These are phyloP conservation scores for Dendrostoma leiphaemia DNA, from an alignment of 2,329 filamentous ascomycete species.

Conservation along the genomic window DNA sequence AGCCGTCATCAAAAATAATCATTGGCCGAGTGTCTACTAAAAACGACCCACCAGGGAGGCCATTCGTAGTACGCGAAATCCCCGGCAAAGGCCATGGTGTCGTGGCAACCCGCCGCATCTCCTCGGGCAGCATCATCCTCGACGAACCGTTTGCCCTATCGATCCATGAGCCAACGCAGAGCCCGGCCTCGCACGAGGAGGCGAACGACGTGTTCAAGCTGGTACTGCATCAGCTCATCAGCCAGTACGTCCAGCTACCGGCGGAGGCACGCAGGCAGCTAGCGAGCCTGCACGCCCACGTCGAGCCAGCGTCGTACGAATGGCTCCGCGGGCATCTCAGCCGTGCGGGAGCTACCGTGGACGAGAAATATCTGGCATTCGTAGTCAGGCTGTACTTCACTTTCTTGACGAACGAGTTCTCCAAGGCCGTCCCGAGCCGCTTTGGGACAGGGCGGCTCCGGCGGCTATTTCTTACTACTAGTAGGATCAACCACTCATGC, in stretches of 20 bases:
- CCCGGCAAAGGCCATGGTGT: slow-evolving; percentile 8
- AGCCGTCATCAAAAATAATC: too few relatives aligned
- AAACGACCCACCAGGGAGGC: too few relatives aligned
- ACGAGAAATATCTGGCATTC: not conserved
- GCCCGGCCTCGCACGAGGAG: not conserved
- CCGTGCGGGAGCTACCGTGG: not conserved
- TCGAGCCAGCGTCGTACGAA: not conserved
- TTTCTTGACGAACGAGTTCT: slow-evolving; percentile 8
- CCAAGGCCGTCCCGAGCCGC: not conserved
- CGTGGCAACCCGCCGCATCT: slow-evolving; percentile 4
- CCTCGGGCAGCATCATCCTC: slow-evolving; percentile 3
- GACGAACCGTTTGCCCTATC: slow-evolving; percentile 11
- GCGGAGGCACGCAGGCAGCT: not conserved
- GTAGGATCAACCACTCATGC: slow-evolving; percentile 10
- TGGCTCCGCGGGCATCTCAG: not conserved
- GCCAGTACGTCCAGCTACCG: slow-evolving; percentile 1
- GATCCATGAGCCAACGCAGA: slow-evolving; percentile 3
- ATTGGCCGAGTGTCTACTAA: too few relatives aligned
- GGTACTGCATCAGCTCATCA: slow-evolving; percentile 2
- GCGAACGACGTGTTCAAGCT: not conserved
- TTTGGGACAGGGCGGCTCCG: slow-evolving; percentile 9
- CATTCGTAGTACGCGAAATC: slow-evolving; percentile 2
- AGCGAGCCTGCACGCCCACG: slow-evolving; percentile 1
- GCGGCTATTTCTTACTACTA: slow-evolving; percentile 1
- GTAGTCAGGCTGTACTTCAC: slow-evolving; percentile 7